Evolutionary conservation across 345 rosid genomes (phyloP), one percentile per base, ranked within the genome.

Genomic region (Tarenaya hassleriana): DNA sequence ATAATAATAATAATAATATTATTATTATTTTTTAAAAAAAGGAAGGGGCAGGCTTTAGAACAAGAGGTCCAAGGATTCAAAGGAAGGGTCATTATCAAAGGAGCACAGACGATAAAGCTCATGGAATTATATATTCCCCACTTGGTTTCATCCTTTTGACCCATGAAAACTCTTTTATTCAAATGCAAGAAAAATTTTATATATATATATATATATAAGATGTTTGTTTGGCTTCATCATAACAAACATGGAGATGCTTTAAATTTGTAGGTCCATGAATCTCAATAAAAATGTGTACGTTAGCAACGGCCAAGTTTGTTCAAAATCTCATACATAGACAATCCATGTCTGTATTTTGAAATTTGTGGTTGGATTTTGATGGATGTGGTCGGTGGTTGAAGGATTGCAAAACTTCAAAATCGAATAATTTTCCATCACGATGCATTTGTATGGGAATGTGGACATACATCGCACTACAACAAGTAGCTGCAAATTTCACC

Each of bases 191-290:
- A 3, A 15, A 55, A 41, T 56, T 21, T 14, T 37, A 3, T n/a
- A 38, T 18, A 66, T 32, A 34, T 39, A 8, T 8, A 20, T 20
- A 37, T 13, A 13, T 16, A 18, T 13, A 40, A 19, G 1, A 34
- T 2, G 55, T 37, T 45, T 39, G 43, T 34, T 19, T 35, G 27
- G 34, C 9, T 7, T 34, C 37, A 49, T 43, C 47, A 50, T 43
- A 50, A 58, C 59, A 58, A 58, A 51, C 54, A 58, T 44, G 27
- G 44, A 43, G 58, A 40, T 13, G 42, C 43, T 64, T 32, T 29
- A 58, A 47, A 54, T 34, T 42, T 10, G 47, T 62, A 15, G 52
- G 69, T 37, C 61, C 73, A 34, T 47, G 34, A 61, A 41, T 38
- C 48, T 40, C 15, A 37, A 44, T 43, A 52, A 50, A 52, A n/a